These are phyloP conservation scores for Fusarium sp. DNA, from an alignment of 2,329 filamentous ascomycete genomes.

Conservation along the genomic window DNA sequence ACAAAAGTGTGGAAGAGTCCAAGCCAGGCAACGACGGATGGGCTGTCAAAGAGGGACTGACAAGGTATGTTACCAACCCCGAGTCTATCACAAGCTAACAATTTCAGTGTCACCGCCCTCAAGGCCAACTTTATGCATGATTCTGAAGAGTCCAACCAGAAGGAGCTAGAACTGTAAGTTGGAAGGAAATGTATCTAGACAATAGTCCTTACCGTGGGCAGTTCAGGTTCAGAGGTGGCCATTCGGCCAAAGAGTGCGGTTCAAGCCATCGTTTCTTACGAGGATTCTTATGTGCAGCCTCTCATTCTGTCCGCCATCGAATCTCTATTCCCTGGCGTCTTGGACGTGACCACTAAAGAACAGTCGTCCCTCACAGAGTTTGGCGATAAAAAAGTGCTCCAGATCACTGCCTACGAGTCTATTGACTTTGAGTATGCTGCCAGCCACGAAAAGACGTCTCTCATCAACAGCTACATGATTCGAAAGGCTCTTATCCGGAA, in stretches of 20 bases:
- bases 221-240: conserved; percentile 40
- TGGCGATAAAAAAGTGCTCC: conserved; percentile 66
- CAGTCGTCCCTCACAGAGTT: conserved; percentile 51
- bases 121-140: conserved; percentile 93
- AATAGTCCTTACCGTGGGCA: conserved; percentile 51
- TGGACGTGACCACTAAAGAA: conserved; percentile 65
- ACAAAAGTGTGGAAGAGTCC: conserved; percentile 84
- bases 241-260: conserved; percentile 40
- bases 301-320: conserved; percentile 81
- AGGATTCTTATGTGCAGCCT: conserved; percentile 89
- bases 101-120: conserved; percentile 82
- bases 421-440: conserved; percentile 85
- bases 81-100: conserved; percentile 8
- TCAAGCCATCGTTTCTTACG: conserved; percentile 84
- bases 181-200: conserved; percentile 35
- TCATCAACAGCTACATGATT: conserved; percentile 93
- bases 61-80: conserved; percentile 70
- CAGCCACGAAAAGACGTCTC: conserved; percentile 67
- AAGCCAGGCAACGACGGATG: conserved; percentile 90
- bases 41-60: conserved; percentile 88
- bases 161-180: conserved; percentile 88
- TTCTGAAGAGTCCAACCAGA: conserved; percentile 68
- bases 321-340: conserved; percentile 67
- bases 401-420: conserved; percentile 88
- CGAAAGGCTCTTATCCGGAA: conserved; percentile 97